Evolutionary conservation across 2,329 filamentous ascomycete genomes (phyloP), one percentile per base, ranked within the genome.

Genomic region (Aspergillus pseudonomiae): DNA sequence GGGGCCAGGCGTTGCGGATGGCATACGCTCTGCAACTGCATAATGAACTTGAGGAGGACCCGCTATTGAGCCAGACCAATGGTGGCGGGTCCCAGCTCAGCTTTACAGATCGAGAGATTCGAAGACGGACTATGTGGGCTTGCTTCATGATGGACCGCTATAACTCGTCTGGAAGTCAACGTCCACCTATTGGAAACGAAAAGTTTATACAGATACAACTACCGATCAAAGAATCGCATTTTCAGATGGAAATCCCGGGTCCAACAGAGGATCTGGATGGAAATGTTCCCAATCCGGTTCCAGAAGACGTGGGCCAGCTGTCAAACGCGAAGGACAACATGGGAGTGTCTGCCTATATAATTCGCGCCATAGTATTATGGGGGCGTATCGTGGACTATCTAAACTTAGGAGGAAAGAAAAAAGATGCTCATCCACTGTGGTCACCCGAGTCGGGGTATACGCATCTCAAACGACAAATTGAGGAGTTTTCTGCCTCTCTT

Each of bases 131-230:
- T 2, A 98, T 99, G 94, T 99, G 95, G 95, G 92, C 94, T 14
- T 98, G 94, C 75, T 97, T 97, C 73, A 79, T 97, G 62, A 97
- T 98, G 94, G 95, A 99, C 75, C 89, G 94, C 0, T 97, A 97
- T 82, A 97, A 96, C 78, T 97, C 94, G 0, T 97, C 94, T 1
- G 94, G 95, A 2, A 96, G 93, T 2, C 94, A 97, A 72, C 86
- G 94, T 43, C 95, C 95, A 24, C 92, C 93, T 59, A 97, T 97
- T 70, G 90, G 97, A 60, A 90, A 92, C 68, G 93, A 97, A 76
- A 92, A 95, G 68, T 92, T 92, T 61, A 86, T 98, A 65, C 90
- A 93, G 69, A 92, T 97, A 19, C 94, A 95, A 67, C 81, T 99
- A 28, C 95, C 95, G 0, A 91, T 97, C 71, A 94, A 92, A 74